A percentile compares a stretch with the other conserved stretches of the same genome.
These are phyloP conservation scores for Umbelopsis sp. DNA, from an alignment of 192 early-diverging fungal species.

Conservation along the genomic window DNA sequence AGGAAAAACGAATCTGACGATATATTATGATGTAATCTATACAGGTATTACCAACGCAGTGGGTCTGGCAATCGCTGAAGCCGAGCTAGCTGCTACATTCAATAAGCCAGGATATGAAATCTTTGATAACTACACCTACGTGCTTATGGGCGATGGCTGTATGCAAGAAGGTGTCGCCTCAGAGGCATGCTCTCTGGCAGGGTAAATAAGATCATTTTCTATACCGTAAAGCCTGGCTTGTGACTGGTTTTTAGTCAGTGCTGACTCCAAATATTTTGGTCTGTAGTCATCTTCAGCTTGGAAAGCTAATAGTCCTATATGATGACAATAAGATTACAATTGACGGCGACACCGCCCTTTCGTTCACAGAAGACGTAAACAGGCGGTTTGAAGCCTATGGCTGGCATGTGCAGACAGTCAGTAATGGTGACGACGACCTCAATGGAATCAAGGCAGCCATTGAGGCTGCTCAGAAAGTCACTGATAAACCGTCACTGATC, in stretches of 20 bases:
- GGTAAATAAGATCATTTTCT: slow-evolving; percentile 44
- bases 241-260: not conserved
- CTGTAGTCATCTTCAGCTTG: slow-evolving; percentile 79
- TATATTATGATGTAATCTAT: slow-evolving; percentile 13
- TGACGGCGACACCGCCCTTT: slow-evolving; percentile 83
- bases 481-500: slow-evolving; percentile 89
- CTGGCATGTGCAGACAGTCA: slow-evolving; percentile 82
- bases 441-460: slow-evolving; percentile 72
- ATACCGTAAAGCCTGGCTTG: not conserved
- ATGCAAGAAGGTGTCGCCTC: slow-evolving; percentile 96
- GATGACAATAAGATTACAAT: slow-evolving; percentile 97
- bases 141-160: slow-evolving; percentile 93
- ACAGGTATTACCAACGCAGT: slow-evolving; percentile 85
- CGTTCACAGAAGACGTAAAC: slow-evolving; percentile 91
- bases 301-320: slow-evolving; percentile 93
- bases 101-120: slow-evolving; percentile 88
- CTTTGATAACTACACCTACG: slow-evolving; percentile 83
- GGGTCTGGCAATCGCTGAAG: slow-evolving; percentile 89
- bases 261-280: not conserved
- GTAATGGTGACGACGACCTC: slow-evolving; percentile 81
- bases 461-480: slow-evolving; percentile 81
- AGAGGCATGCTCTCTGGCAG: slow-evolving; percentile 92
- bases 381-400: slow-evolving; percentile 92
- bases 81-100: slow-evolving; percentile 86
- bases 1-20: not conserved